phyloP scores from a whole-genome alignment of 2,329 filamentous ascomycete genomes.

The Trichothecium sympodiale region DNA sequence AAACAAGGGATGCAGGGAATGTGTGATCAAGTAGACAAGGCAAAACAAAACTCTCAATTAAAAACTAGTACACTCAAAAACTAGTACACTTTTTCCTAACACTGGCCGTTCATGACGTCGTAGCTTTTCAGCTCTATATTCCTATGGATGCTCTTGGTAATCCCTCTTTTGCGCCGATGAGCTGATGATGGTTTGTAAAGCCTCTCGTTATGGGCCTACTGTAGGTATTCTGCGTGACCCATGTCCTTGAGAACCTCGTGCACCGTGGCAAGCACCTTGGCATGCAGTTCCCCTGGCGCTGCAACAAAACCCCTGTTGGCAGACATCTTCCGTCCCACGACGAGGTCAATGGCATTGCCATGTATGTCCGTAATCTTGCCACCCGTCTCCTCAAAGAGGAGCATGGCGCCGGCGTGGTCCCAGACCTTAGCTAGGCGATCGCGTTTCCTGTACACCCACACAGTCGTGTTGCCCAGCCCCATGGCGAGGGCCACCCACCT shows the following conservation, averaged over 20 bases:
- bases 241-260: conserved; percentile 55
- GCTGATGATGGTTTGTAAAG: too few relatives aligned
- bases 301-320: conserved; percentile 46
- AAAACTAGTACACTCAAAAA: too few relatives aligned
- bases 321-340: conserved; percentile 34
- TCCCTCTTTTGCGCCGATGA: too few relatives aligned
- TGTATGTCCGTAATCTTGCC: conserved; percentile 43
- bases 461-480: conserved; percentile 39
- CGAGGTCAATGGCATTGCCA: conserved; percentile 38
- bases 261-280: conserved; percentile 49
- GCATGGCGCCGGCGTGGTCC: conserved; percentile 50
- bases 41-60: too few relatives aligned
- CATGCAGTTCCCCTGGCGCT: conserved; percentile 33
- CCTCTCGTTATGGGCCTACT: too few relatives aligned
- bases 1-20: too few relatives aligned
- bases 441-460: conserved; percentile 43
- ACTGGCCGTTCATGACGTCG: too few relatives aligned
- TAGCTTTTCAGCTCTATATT: too few relatives aligned
- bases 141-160: too few relatives aligned
- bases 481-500: conserved; percentile 42
- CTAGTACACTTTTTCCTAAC: too few relatives aligned
- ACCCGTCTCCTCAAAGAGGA: conserved; percentile 45
- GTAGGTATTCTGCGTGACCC: conserved; percentile 8
- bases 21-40: neutral
- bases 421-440: conserved; percentile 42